phyloP scores from a whole-genome alignment of 176 grass and related monocot genomes.

The Bonia amplexicaulis region DNA sequence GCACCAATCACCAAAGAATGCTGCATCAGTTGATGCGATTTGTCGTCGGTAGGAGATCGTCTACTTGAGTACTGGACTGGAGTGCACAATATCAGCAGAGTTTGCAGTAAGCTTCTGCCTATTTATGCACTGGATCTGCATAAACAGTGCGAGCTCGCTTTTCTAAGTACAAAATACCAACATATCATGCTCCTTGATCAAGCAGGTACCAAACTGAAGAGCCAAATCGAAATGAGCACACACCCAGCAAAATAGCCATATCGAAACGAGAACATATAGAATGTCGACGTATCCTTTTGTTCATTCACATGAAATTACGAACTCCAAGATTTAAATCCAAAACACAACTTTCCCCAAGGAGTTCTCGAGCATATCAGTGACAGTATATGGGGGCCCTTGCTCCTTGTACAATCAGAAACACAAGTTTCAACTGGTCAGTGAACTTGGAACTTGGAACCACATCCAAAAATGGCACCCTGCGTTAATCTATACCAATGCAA shows the following conservation, averaged over 20 bases:
- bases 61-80: neutral
- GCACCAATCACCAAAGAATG: neutral
- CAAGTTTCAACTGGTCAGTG: neutral
- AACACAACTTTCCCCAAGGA: neutral
- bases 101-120: neutral
- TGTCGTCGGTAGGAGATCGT: neutral
- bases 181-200: neutral
- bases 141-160: neutral
- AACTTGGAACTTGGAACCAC: neutral
- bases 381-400: neutral
- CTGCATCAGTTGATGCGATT: neutral
- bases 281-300: neutral
- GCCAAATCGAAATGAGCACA: neutral
- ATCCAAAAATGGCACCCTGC: neutral
- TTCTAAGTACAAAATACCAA: too few relatives aligned
- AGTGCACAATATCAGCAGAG: too few relatives aligned
- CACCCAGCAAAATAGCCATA: neutral
- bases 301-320: neutral
- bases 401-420: slow-evolving; percentile 3
- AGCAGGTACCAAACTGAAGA: neutral
- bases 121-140: too few relatives aligned
- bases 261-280: neutral
- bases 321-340: neutral
- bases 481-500: slow-evolving; percentile 12
- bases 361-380: neutral